Conservation (phyloP, 306 rosid species). For the Vigna nakashimae region DNA sequence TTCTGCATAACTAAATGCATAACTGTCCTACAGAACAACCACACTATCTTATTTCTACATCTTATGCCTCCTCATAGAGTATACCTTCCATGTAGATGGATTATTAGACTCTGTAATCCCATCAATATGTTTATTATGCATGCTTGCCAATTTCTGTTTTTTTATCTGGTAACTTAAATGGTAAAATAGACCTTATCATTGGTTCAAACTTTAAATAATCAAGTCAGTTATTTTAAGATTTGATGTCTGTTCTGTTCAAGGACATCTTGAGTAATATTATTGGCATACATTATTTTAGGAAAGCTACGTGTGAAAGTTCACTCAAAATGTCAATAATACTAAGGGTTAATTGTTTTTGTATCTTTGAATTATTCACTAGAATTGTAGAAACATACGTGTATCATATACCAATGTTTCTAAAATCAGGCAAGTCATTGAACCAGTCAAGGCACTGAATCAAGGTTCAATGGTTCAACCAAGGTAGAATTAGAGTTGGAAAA, state of each 20-base stretch:
- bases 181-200: conserved; percentile 10
- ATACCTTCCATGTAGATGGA: neutral
- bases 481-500: too few relatives aligned
- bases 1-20: too few relatives aligned
- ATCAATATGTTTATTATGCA: neutral
- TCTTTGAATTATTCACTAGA: neutral
- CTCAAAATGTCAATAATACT: too few relatives aligned
- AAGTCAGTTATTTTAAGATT: conserved; percentile 1
- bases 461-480: too few relatives aligned
- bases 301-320: too few relatives aligned
- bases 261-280: conserved; percentile 1
- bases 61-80: neutral
- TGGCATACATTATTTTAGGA: neutral
- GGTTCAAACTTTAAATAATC: neutral
- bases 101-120: neutral
- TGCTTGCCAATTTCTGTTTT: conserved; percentile 5
- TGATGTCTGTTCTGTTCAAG: conserved; percentile 5
- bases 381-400: neutral
- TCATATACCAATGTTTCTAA: neutral
- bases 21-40: neutral
- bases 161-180: conserved; percentile 7
- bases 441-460: too few relatives aligned
- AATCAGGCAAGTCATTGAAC: too few relatives aligned
- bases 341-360: neutral
- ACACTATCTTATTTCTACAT: neutral